phyloP scores from a whole-genome alignment of 768 basidiomycete species.

The Pulveroboletus sp. region DNA sequence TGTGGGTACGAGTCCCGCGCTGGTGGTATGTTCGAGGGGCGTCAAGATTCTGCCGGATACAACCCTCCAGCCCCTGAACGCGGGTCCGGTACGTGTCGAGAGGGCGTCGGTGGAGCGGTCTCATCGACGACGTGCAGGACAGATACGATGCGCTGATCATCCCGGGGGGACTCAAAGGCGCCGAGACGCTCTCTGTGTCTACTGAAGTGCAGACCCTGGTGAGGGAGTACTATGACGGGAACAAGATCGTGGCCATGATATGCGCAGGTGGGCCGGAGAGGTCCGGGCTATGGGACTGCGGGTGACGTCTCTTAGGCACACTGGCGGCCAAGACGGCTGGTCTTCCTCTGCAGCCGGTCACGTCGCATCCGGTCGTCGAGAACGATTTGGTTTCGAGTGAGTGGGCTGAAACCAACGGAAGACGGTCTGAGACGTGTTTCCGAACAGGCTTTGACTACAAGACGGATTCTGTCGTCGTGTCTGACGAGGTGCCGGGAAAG shows the following conservation, averaged over 20 bases:
- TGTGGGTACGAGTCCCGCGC: conserved; percentile 37
- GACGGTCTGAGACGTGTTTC: background rate
- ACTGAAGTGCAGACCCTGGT: conserved; percentile 60
- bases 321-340: conserved; percentile 60
- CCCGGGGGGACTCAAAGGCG: conserved; percentile 77
- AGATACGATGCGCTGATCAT: conserved; percentile 66
- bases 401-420: conserved; percentile 3
- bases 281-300: background rate
- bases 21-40: conserved; percentile 66
- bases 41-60: conserved; percentile 68
- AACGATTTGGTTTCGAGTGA: conserved; percentile 51
- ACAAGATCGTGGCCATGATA: conserved; percentile 70
- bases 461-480: conserved; percentile 70
- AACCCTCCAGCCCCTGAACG: conserved; percentile 42
- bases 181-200: conserved; percentile 63
- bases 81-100: conserved; percentile 42
- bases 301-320: conserved; percentile 44
- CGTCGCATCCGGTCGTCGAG: conserved; percentile 76
- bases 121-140: conserved; percentile 38
- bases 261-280: conserved; percentile 58
- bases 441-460: conserved; percentile 64
- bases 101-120: background rate
- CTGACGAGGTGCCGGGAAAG: conserved; percentile 30
- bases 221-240: conserved; percentile 40
- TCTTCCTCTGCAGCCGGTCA: conserved; percentile 60